Base-by-base conservation (phyloP, 768 basidiomycete species). In the Leccinellum rugosiceps region DNA sequence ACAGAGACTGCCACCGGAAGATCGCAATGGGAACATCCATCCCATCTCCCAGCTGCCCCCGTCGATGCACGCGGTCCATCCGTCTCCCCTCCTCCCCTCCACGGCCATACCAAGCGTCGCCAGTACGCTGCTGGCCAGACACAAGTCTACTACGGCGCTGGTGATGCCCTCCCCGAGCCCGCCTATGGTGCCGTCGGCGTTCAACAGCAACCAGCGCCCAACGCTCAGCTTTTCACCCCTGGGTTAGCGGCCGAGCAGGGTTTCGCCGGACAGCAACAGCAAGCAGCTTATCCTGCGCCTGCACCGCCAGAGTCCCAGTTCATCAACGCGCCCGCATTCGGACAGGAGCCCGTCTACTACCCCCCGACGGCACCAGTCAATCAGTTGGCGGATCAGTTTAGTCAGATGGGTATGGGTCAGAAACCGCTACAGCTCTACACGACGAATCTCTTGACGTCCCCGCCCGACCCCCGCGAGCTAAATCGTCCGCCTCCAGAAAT, bases 111-210 rank as follows among this genome's bases (percentile, higher is more conserved):
- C 53, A 89, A 92, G 74, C 88, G 92, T 63, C 87, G 95, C 46
- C 94, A 96, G 72, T 98, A 98, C 71, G 95, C 95, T 50, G 86
- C 92, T 4, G 94, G 92, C 11, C 94, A 97, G 74, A 93, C 93
- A 1, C 92, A 94, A 67, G 92, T 83, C 3, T 94, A 94, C 71
- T 92, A 92, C 63, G 83, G 85, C 34, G 68, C 75, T 11, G 78
- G 79, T 26, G 75, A 75, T 3, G 62, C 73, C 34, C 62, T 77
- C 43, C 83, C 69, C 11, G 78, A 83, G 50, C 78, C 83, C 11
- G 65, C 69, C 28, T 82, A 81, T 55, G 68, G 73, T 26, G 70
- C 73, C 6, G 53, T 58, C 28, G 78, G 68, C 17, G 70, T 76
- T 11, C 69, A 69, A 34, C 75, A 61, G 49, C 81, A 77, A 53